These are phyloP conservation scores for Nitzschia putrida DNA, from an alignment of 108 stramenopile species.

Conservation along the genomic window DNA sequence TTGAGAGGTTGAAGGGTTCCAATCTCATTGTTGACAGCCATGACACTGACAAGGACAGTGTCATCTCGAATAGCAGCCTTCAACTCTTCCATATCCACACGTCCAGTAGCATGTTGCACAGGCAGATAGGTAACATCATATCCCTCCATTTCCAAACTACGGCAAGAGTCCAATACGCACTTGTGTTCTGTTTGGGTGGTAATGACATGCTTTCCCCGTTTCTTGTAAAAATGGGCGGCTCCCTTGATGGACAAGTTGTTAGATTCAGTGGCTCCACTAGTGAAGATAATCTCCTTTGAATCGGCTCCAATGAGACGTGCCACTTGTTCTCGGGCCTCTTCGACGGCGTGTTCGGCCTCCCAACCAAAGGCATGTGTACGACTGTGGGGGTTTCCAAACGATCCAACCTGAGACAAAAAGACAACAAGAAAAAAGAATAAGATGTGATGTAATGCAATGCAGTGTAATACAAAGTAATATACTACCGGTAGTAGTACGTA, in stretches of 20 bases:
- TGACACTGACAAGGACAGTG: conserved; percentile 92
- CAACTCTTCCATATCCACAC: conserved; percentile 90
- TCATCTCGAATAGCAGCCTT: conserved; percentile 88
- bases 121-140: conserved; percentile 97
- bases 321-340: conserved; percentile 86
- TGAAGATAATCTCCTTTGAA: conserved; percentile 97
- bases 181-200: conserved; percentile 99
- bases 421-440: background rate
- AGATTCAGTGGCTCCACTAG: conserved; percentile 97
- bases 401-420: conserved; percentile 62
- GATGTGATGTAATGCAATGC: background rate
- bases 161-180: conserved; percentile 97
- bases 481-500: too few species aligned
- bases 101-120: conserved; percentile 83
- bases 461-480: too few species aligned
- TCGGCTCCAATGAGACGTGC: conserved; percentile 88
- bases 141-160: conserved; percentile 94
- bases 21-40: conserved; percentile 99
- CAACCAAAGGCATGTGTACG: conserved; percentile 97
- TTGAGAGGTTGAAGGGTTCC: conserved; percentile 95
- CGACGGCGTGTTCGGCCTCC: conserved; percentile 93
- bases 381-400: conserved; percentile 98
- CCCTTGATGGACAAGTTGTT: conserved; percentile 99
- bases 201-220: conserved; percentile 87
- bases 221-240: conserved; percentile 92